These are phyloP conservation scores for Auriscalpium orientale DNA, from an alignment of 768 basidiomycete species.

Conservation along the genomic window DNA sequence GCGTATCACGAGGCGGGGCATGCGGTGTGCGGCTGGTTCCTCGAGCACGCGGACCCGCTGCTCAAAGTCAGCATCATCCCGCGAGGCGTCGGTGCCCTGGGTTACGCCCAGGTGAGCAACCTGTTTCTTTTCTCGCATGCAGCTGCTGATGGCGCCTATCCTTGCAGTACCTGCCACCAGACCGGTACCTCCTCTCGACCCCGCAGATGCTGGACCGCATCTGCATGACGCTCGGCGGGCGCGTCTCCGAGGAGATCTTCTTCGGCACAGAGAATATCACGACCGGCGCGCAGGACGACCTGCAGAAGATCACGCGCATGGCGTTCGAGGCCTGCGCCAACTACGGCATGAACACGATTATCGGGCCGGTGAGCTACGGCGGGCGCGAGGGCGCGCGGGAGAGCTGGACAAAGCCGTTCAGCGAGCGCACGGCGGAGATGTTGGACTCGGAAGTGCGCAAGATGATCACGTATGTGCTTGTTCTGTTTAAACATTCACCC, in stretches of 20 bases:
- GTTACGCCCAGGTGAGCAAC: constrained; percentile 78
- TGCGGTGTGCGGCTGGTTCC: constrained; percentile 96
- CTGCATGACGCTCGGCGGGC: constrained; percentile 97
- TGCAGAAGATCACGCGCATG: constrained; percentile 97
- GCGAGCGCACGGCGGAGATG: constrained; percentile 94
- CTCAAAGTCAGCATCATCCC: constrained; percentile 99
- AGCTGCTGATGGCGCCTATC: neutral
- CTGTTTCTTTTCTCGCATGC: neutral
- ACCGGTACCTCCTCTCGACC: constrained; percentile 91
- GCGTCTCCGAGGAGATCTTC: constrained; percentile 98
- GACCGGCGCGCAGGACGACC: constrained; percentile 95
- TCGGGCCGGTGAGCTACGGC: constrained; percentile 96
- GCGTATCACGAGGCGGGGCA: constrained; percentile 99
- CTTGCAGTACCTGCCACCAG: constrained; percentile 82
- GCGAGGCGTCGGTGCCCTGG: constrained; percentile 88
- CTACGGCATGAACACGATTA: constrained; percentile 93
- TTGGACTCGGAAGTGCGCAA: constrained; percentile 87
- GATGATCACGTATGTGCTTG: constrained; percentile 70
- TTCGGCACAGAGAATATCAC: constrained; percentile 90
- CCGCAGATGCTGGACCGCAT: constrained; percentile 94
- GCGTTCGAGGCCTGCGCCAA: constrained; percentile 94
- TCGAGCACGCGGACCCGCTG: constrained; percentile 94
- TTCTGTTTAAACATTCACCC: too few species aligned
- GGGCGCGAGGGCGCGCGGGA: constrained; percentile 80
- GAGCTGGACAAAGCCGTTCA: constrained; percentile 94